phyloP scores from a whole-genome alignment of 805 yeast genomes.

The Barnettozyma vustinii region DNA sequence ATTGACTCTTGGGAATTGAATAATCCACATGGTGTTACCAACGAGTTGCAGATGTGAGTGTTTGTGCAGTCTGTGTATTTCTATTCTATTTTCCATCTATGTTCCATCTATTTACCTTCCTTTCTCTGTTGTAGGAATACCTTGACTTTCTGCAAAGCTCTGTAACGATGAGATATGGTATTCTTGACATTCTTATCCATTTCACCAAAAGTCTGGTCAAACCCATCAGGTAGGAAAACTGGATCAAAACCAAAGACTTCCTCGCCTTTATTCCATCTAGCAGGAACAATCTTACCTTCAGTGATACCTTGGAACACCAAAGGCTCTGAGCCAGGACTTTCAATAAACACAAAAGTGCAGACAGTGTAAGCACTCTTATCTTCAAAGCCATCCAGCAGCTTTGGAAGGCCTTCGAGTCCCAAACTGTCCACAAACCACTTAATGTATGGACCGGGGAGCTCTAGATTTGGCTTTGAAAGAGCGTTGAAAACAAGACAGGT shows the following conservation, averaged over 20 bases:
- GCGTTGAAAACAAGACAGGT: constrained; percentile 86
- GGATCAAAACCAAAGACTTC: constrained; percentile 94
- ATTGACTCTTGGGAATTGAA: constrained; percentile 65
- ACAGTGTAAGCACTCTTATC: constrained; percentile 83
- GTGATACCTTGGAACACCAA: constrained; percentile 80
- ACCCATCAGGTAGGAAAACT: constrained; percentile 78
- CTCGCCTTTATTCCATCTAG: constrained; percentile 54
- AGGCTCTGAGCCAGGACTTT: constrained; percentile 70
- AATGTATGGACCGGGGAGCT: constrained; percentile 90
- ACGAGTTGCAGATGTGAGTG: constrained; percentile 28
- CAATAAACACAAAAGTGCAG: constrained; percentile 90
- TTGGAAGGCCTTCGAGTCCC: constrained; percentile 73
- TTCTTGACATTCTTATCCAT: constrained; percentile 76
- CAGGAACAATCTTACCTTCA: constrained; percentile 69
- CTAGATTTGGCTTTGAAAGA: constrained; percentile 44
- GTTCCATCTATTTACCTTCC: constrained; percentile 11
- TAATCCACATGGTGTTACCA: constrained; percentile 55
- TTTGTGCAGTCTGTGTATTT: constrained; percentile 9
- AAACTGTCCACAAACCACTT: constrained; percentile 84
- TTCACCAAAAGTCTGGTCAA: constrained; percentile 77
- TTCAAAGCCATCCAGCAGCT: constrained; percentile 74
- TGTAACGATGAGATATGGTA: constrained; percentile 79
- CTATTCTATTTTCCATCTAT: background rate
- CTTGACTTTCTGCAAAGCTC: constrained; percentile 71
- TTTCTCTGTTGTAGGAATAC: constrained; percentile 38